Evolutionary conservation across 2,329 filamentous ascomycete species (phyloP).

Genomic region (Colletotrichum ledebouriae): DNA sequence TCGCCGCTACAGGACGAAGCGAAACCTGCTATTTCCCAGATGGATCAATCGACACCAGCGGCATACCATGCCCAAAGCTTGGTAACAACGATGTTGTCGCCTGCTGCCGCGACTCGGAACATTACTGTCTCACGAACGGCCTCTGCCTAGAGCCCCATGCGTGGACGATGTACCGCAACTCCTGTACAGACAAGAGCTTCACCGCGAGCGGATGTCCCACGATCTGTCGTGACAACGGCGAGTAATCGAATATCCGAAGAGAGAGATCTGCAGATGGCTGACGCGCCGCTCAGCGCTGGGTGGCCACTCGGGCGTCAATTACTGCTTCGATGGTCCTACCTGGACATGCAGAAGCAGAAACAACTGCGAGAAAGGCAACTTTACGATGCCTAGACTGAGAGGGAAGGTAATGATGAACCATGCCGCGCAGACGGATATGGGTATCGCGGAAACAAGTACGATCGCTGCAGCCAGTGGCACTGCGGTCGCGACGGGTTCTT

Average conservation of each 20-base stretch:
- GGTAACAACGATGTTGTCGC: conserved; percentile 3
- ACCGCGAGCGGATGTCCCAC: conserved; percentile 5
- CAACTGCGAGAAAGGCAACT: conserved; percentile 1
- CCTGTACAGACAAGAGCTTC: conserved; percentile 17
- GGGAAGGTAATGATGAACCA: conserved; percentile 1
- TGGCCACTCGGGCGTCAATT: neutral
- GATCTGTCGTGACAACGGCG: neutral
- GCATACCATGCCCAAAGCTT: neutral
- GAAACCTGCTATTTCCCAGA: conserved; percentile 14
- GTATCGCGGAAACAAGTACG: neutral
- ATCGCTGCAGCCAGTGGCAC: neutral
- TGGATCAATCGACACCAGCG: neutral
- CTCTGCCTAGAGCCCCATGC: conserved; percentile 15
- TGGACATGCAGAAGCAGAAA: conserved; percentile 2
- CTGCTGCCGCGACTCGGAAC: conserved; percentile 3
- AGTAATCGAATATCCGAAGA: neutral
- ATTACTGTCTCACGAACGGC: conserved; percentile 26
- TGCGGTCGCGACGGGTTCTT: neutral
- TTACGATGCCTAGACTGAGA: conserved; percentile 5
- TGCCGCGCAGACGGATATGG: conserved; percentile 7
- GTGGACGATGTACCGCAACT: conserved; percentile 26
- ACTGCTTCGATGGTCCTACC: neutral
- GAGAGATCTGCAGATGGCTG: neutral
- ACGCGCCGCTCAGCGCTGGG: neutral
- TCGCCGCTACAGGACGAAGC: neutral